These are phyloP conservation scores for Amanita polypyramis DNA, from an alignment of 768 basidiomycete species.

Conservation along the genomic window DNA sequence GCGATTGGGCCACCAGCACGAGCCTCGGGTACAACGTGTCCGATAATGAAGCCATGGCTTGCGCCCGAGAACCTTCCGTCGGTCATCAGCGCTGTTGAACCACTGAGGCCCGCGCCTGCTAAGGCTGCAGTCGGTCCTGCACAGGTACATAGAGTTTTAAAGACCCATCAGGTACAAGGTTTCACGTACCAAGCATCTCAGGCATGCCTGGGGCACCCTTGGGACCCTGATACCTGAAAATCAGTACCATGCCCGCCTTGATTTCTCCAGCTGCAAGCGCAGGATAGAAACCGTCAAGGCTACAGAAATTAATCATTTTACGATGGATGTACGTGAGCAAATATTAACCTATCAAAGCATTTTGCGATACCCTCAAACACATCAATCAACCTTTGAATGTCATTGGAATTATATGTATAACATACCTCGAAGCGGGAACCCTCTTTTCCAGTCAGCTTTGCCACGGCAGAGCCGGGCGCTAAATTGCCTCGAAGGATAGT, in stretches of 20 bases:
- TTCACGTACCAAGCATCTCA: conserved; percentile 41
- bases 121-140: conserved; percentile 74
- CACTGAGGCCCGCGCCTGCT: conserved; percentile 74
- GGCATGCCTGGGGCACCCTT: conserved; percentile 93
- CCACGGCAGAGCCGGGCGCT: conserved; percentile 78
- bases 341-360: conserved; percentile 59
- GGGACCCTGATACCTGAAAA: conserved; percentile 85
- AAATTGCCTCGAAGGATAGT: conserved; percentile 85
- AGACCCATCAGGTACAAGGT: background rate
- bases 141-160: background rate
- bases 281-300: conserved; percentile 61
- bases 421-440: conserved; percentile 71
- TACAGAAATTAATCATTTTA: conserved; percentile 15
- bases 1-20: conserved; percentile 81
- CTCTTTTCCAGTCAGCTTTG: conserved; percentile 92
- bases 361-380: conserved; percentile 52
- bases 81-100: conserved; percentile 73
- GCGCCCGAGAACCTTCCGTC: conserved; percentile 89
- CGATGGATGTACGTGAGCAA: background rate
- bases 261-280: conserved; percentile 68
- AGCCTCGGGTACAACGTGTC: conserved; percentile 51
- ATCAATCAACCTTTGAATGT: conserved; percentile 1
- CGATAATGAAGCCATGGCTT: conserved; percentile 45
- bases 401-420: background rate
- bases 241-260: conserved; percentile 62